Conservation (phyloP, 192 early-diverging fungal genomes). For the Globomyces pollinis-pini region DNA sequence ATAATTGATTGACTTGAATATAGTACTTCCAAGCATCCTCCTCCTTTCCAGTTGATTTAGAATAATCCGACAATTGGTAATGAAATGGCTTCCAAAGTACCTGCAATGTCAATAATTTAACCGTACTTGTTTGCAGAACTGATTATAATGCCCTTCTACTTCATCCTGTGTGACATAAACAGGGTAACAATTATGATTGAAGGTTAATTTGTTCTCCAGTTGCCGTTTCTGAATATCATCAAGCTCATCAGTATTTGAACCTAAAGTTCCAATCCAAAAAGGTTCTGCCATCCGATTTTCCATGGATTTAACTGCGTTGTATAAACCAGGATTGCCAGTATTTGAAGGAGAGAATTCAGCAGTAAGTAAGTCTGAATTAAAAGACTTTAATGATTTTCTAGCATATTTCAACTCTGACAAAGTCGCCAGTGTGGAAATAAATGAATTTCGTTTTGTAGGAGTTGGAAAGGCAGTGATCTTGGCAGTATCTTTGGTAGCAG, state of each 20-base stretch:
- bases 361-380: too few relatives aligned
- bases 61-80: slow-evolving; percentile 85
- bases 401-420: not conserved
- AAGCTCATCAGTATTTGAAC: slow-evolving; percentile 63
- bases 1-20: slow-evolving; percentile 71
- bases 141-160: slow-evolving; percentile 86
- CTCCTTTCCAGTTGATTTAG: slow-evolving; percentile 70
- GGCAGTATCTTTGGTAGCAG: slow-evolving; percentile 13
- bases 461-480: not conserved
- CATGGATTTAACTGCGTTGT: slow-evolving; percentile 75
- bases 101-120: too few relatives aligned
- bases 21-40: slow-evolving; percentile 77
- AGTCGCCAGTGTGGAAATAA: not conserved
- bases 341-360: too few relatives aligned
- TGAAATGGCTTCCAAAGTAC: slow-evolving; percentile 91
- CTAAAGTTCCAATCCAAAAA: slow-evolving; percentile 55
- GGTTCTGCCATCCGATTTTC: not conserved
- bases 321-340: slow-evolving; percentile 86
- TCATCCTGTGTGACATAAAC: slow-evolving; percentile 75
- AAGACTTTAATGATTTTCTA: not conserved
- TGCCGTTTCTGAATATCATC: slow-evolving; percentile 50
- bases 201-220: slow-evolving; percentile 51
- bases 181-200: slow-evolving; percentile 61
- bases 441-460: not conserved
- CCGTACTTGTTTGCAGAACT: slow-evolving; percentile 96